Base-by-base conservation (phyloP, 202 grass and related monocot genomes). In the Brachypodium distachyon region DNA sequence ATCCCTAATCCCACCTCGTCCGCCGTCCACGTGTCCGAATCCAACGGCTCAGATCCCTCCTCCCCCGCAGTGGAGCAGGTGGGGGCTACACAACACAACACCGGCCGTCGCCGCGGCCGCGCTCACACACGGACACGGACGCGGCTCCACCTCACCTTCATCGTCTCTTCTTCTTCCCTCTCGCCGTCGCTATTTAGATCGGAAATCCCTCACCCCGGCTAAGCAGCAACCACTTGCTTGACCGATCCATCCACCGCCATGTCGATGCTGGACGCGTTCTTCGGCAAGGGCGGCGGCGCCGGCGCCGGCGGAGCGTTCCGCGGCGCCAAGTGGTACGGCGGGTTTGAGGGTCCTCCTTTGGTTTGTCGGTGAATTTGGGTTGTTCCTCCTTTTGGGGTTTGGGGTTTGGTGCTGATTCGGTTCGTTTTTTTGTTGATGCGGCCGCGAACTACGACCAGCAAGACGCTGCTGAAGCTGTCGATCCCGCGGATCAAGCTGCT, bases 401-500 rank as follows among this genome's bases (percentile, higher is more conserved):
- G 26, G 13, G 34, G 22, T 31, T 3, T n/a, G 17, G n/a, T 53
- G 78, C 10, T 80, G 40, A 67, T 73, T 39, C 23, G 23, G 13
- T n/a, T n/a, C 29, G 0, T 61, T 29, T 33, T 27, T 27, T 29
- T 51, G 19, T 5, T 10, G 17, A n/a, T n/a, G n/a, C n/a, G n/a
- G n/a, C n/a, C 6, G 49, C 0, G 17, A 7, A 3, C 19, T 12
- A 16, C 9, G 29, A 26, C 37, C 64, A 99, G 96, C 83, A 99
- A 99, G 89, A 99, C 96, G 64, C 61, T 99, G 87, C 85, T 99
- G 69, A 99, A 99, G 83, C 73, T 99, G 87, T 66, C 96, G 82
- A 91, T 96, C 81, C 96, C 92, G 52, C 91, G 96, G 61, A 99
- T 99, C 74, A 99, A 90, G 84, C 77, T 99, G 85, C 82, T 98